Conservation (phyloP, 139 green algal genomes). For the Picochlorum costavermella region DNA sequence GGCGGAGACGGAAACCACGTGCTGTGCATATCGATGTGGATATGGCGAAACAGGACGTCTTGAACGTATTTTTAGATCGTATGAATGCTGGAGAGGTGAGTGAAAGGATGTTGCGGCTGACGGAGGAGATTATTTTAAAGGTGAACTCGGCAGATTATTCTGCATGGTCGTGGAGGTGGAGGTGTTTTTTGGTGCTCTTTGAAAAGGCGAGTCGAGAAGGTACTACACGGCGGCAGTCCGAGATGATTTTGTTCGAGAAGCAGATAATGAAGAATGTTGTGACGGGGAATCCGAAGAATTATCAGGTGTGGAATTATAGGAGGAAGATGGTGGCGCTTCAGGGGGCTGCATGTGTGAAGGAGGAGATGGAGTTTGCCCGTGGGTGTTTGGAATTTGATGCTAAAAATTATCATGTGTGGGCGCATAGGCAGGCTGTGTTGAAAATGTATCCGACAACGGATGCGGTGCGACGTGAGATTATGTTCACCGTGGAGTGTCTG, state of each 20-base stretch:
- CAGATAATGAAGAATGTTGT: slow-evolving; percentile 27
- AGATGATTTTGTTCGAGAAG: slow-evolving; percentile 11
- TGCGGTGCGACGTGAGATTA: slow-evolving; percentile 41
- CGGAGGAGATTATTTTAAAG: slow-evolving; percentile 46
- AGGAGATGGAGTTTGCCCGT: slow-evolving; percentile 44
- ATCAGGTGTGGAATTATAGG: slow-evolving; percentile 88
- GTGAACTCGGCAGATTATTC: slow-evolving; percentile 72
- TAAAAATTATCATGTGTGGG: slow-evolving; percentile 90
- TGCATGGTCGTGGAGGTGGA: slow-evolving; percentile 63
- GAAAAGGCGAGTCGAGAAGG: slow-evolving; percentile 18
- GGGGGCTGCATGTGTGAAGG: slow-evolving; percentile 8
- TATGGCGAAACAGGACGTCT: slow-evolving; percentile 35
- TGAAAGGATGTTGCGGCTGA: slow-evolving; percentile 48
- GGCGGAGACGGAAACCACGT: neutral
- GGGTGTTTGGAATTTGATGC: slow-evolving; percentile 51
- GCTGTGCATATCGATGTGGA: slow-evolving; percentile 49
- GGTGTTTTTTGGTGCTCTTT: slow-evolving; percentile 23
- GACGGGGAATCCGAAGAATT: slow-evolving; percentile 70
- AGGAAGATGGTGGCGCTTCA: slow-evolving; percentile 42
- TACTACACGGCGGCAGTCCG: slow-evolving; percentile 3
- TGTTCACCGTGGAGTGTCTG: slow-evolving; percentile 39
- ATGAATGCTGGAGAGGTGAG: slow-evolving; percentile 28
- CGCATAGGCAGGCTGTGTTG: slow-evolving; percentile 57
- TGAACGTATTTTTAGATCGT: slow-evolving; percentile 42
- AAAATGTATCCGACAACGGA: neutral